A percentile compares a stretch with the other conserved stretches of the same genome.
phyloP scores from a whole-genome alignment of 768 basidiomycete genomes.

The Rhodotorula kratochvilovae region DNA sequence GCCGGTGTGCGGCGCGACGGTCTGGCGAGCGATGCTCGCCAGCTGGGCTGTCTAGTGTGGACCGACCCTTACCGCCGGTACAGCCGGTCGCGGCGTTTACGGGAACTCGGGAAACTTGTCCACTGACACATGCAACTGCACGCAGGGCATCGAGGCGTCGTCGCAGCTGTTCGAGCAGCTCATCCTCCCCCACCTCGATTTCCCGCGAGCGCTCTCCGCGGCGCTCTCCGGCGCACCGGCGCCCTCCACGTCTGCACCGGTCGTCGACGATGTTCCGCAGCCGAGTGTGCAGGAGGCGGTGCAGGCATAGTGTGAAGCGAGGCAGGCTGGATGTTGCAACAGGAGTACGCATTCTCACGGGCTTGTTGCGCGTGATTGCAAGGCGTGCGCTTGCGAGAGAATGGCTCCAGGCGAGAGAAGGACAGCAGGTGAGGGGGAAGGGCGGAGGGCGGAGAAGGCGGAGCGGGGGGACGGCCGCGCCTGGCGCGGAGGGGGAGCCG shows the following conservation, averaged over 20 bases:
- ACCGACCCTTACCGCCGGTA: too few relatives aligned
- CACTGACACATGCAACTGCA: not conserved
- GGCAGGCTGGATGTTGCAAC: not conserved
- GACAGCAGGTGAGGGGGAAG: too few relatives aligned
- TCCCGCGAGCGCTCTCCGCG: constrained; percentile 6
- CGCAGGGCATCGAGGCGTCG: constrained; percentile 29
- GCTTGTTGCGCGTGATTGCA: not conserved
- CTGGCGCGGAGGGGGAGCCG: not conserved
- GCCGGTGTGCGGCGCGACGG: too few relatives aligned
- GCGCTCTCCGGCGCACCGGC: not conserved
- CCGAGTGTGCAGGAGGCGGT: too few relatives aligned
- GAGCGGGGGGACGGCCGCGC: not conserved
- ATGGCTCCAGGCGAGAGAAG: too few relatives aligned
- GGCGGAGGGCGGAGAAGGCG: too few relatives aligned
- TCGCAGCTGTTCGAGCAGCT: constrained; percentile 16
- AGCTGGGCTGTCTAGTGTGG: too few relatives aligned
- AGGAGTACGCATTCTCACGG: not conserved
- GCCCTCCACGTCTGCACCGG: not conserved
- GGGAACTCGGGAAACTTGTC: too few relatives aligned
- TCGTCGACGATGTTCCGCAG: not conserved
- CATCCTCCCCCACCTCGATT: constrained; percentile 19
- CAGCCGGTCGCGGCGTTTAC: too few relatives aligned
- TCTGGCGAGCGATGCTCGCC: too few relatives aligned
- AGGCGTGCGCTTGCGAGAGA: too few relatives aligned
- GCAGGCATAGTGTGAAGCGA: not conserved